These are phyloP conservation scores for Tripterygium wilfordii DNA, from an alignment of 177 flowering plant genomes.

Conservation along the genomic window DNA sequence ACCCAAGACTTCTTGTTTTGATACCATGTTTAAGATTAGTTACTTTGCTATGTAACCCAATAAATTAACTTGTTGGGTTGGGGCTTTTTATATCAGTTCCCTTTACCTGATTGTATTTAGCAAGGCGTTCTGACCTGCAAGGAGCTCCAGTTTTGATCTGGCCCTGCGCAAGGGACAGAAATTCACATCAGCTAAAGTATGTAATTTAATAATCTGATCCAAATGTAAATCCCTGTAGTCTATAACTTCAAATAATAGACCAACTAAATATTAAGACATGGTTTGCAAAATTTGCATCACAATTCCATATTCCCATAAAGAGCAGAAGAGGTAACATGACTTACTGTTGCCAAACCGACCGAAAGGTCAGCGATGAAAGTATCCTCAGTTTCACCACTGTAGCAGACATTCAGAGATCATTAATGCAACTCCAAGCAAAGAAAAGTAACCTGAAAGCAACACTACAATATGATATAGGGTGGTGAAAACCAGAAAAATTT, in stretches of 20 bases:
- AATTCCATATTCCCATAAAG: no score
- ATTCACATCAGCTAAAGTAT: not conserved
- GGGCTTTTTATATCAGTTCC: no score
- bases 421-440: not conserved
- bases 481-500: no score
- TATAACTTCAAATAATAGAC: no score
- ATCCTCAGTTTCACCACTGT: constrained; percentile 94
- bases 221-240: no score
- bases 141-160: constrained; percentile 96
- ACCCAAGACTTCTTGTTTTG: no score
- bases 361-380: constrained; percentile 93
- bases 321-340: not conserved
- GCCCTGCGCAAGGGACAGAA: constrained; percentile 37
- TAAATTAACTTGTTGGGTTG: no score
- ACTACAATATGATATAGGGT: not conserved
- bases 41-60: no score
- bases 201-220: no score
- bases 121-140: constrained; percentile 92
- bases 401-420: not conserved
- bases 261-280: no score
- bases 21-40: no score
- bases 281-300: no score
- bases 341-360: constrained; percentile 86
- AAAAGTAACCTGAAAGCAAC: not conserved
- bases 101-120: constrained; percentile 81